Evolutionary conservation across 306 rosid genomes (phyloP).

Genomic region (Cyclanthera cordifolia): DNA sequence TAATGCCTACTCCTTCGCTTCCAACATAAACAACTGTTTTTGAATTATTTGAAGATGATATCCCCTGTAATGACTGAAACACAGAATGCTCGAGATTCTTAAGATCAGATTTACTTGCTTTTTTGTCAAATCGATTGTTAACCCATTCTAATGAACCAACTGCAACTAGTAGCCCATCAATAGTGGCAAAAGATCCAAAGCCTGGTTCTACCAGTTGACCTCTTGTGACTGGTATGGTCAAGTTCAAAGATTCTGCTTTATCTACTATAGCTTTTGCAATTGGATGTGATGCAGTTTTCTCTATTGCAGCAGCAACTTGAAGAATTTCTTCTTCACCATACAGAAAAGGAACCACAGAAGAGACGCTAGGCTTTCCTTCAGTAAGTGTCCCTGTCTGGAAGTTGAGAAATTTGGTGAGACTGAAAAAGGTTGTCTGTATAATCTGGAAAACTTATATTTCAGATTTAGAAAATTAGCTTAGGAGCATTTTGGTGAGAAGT

Average conservation of each 20-base stretch:
- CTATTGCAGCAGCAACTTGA: slow-evolving; percentile 88
- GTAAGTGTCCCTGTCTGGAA: slow-evolving; percentile 97
- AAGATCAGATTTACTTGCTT: slow-evolving; percentile 31
- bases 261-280: slow-evolving; percentile 77
- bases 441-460: not conserved
- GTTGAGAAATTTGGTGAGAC: slow-evolving; percentile 22
- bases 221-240: slow-evolving; percentile 58
- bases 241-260: slow-evolving; percentile 62
- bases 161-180: slow-evolving; percentile 74
- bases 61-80: slow-evolving; percentile 33
- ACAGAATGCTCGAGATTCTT: slow-evolving; percentile 42
- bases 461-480: not conserved
- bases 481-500: not conserved
- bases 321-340: slow-evolving; percentile 67
- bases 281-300: slow-evolving; percentile 96
- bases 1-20: slow-evolving; percentile 85
- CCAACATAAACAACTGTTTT: slow-evolving; percentile 87
- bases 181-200: slow-evolving; percentile 79
- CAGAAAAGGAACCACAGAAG: slow-evolving; percentile 44
- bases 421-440: not conserved
- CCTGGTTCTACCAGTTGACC: slow-evolving; percentile 85
- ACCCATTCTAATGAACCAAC: slow-evolving; percentile 84
- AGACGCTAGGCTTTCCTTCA: slow-evolving; percentile 83
- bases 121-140: slow-evolving; percentile 43
- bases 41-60: slow-evolving; percentile 47